Percentiles rank a stretch among this genome's conserved stretches.
Conservation (phyloP, 352 stramenopile genomes). For the Pilasporangium apinafurcum region DNA sequence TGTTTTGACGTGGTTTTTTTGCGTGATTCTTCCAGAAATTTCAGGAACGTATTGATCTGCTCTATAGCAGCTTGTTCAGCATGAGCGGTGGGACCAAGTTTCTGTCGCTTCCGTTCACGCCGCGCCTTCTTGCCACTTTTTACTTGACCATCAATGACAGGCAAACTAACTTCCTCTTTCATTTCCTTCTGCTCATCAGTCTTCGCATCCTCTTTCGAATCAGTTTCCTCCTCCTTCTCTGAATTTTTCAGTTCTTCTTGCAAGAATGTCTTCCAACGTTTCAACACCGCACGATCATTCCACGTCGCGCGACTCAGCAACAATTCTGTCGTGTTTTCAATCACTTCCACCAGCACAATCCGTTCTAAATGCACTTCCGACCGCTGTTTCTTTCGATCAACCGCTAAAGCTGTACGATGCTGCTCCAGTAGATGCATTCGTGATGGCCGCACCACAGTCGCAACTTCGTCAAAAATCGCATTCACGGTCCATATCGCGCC, state of each 20-base stretch:
- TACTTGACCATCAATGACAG: background rate
- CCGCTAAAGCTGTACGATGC: slow-evolving; percentile 4
- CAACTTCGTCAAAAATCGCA: slow-evolving; percentile 24
- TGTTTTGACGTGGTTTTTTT: background rate
- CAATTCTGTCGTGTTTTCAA: slow-evolving; percentile 64
- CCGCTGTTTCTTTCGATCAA: slow-evolving; percentile 2
- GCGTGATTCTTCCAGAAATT: slow-evolving; percentile 30
- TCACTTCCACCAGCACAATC: slow-evolving; percentile 41
- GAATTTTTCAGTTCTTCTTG: background rate
- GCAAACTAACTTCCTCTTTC: background rate
- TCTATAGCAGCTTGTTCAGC: slow-evolving; percentile 11
- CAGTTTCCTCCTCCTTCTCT: background rate
- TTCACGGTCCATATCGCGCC: slow-evolving; percentile 9
- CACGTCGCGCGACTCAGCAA: slow-evolving; percentile 37
- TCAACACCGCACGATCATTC: slow-evolving; percentile 24
- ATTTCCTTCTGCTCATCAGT: background rate
- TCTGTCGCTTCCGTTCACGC: slow-evolving; percentile 18
- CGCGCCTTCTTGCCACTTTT: slow-evolving; percentile 1
- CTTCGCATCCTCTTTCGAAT: background rate
- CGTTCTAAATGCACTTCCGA: slow-evolving; percentile 23
- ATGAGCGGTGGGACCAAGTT: no score
- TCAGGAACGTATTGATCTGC: slow-evolving; percentile 41
- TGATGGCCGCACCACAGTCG: slow-evolving; percentile 17
- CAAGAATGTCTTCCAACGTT: slow-evolving; percentile 37
- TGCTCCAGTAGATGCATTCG: slow-evolving; percentile 16